Conservation (phyloP, 345 rosid genomes). For the Hevea brasiliensis region DNA sequence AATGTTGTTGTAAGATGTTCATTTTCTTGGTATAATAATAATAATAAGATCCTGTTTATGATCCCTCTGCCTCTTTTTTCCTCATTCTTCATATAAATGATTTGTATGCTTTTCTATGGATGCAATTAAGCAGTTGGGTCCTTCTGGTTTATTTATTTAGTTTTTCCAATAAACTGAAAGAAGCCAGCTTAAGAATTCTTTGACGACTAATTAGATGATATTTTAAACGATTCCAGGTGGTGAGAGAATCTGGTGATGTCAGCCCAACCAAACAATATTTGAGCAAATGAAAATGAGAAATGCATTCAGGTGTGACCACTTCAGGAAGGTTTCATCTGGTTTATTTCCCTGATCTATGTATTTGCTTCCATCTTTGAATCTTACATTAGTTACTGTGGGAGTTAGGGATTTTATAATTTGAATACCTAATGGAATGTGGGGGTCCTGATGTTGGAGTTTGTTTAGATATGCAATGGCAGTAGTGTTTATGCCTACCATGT, state of each 20-base stretch:
- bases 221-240: not conserved
- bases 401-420: not conserved
- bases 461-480: too few species aligned
- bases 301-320: not conserved
- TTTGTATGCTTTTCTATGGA: not conserved
- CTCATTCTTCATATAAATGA: not conserved
- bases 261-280: not conserved
- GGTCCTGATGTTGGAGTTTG: slow-evolving; percentile 11
- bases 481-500: slow-evolving; percentile 16
- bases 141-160: not conserved
- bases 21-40: not conserved
- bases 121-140: not conserved
- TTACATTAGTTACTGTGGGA: not conserved
- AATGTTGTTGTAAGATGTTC: slow-evolving; percentile 11
- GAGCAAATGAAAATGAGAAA: not conserved
- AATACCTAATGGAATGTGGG: not conserved
- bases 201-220: not conserved
- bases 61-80: not conserved
- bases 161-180: not conserved
- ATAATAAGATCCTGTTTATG: too few species aligned
- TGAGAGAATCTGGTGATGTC: not conserved
- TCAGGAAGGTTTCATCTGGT: not conserved
- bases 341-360: not conserved
- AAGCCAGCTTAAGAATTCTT: not conserved
- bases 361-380: not conserved